Evolutionary conservation across 2,329 filamentous ascomycete genomes (phyloP).

Genomic region (Aspergillus texensis): DNA sequence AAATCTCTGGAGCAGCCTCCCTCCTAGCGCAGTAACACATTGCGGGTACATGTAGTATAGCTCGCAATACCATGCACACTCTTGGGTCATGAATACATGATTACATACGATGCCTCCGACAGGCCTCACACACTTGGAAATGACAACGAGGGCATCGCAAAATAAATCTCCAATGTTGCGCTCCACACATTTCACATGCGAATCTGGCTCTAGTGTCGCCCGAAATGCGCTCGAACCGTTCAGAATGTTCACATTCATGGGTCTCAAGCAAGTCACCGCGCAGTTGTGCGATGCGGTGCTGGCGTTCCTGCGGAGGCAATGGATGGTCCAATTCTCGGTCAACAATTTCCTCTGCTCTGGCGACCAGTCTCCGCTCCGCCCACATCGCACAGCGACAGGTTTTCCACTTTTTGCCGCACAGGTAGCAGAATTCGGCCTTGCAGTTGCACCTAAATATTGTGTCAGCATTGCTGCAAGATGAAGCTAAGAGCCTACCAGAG

Average conservation of each 20-base stretch:
- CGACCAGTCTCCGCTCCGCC: background rate
- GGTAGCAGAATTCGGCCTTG: background rate
- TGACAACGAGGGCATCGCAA: background rate
- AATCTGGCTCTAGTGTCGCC: background rate
- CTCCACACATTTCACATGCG: background rate
- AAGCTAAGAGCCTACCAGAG: background rate
- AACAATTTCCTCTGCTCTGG: background rate
- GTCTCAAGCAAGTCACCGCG: background rate
- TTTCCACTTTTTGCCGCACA: background rate
- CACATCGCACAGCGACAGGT: background rate
- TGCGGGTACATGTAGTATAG: too few relatives aligned
- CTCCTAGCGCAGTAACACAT: too few relatives aligned
- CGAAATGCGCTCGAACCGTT: background rate
- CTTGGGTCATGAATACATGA: too few relatives aligned
- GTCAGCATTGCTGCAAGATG: background rate
- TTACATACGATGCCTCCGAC: background rate
- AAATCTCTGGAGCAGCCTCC: too few relatives aligned
- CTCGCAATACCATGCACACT: too few relatives aligned
- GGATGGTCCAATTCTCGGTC: background rate
- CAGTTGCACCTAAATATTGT: background rate
- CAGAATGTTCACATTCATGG: background rate
- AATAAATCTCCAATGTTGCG: background rate
- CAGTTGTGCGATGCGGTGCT: background rate
- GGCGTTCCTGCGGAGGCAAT: background rate
- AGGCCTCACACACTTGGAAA: background rate